phyloP scores from a whole-genome alignment of 805 yeast species.

The Kazachstania viticola region DNA sequence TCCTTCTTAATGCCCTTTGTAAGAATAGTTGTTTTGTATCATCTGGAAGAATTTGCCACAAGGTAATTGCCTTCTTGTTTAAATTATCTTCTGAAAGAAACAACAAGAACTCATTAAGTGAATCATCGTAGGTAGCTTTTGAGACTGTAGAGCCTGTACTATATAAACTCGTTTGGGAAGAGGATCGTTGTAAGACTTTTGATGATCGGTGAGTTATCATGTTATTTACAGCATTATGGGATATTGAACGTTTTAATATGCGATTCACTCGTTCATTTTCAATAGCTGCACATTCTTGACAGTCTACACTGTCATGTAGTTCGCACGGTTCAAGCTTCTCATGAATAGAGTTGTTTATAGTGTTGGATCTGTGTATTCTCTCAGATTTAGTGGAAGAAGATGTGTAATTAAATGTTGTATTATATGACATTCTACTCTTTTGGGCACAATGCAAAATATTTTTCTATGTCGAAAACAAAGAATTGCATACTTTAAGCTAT shows the following conservation, averaged over 20 bases:
- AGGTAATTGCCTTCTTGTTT: neutral
- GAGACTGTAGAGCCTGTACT: slow-evolving; percentile 5
- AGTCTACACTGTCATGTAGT: slow-evolving; percentile 3
- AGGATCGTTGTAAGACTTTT: slow-evolving; percentile 4
- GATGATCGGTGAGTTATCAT: slow-evolving; percentile 3
- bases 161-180: slow-evolving; percentile 9
- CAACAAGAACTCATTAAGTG: slow-evolving; percentile 6
- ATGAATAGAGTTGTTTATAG: slow-evolving; percentile 3
- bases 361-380: too few relatives aligned
- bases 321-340: slow-evolving; percentile 12
- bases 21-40: slow-evolving; percentile 6
- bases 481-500: too few relatives aligned
- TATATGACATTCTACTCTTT: too few relatives aligned
- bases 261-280: slow-evolving; percentile 1
- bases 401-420: too few relatives aligned
- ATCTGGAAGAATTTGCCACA: slow-evolving; percentile 7
- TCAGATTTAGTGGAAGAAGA: too few relatives aligned
- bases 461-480: too few relatives aligned
- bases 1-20: slow-evolving; percentile 2
- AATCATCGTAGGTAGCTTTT: slow-evolving; percentile 2
- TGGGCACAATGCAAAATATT: too few relatives aligned
- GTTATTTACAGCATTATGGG: slow-evolving; percentile 7
- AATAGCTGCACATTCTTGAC: slow-evolving; percentile 2
- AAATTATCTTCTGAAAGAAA: slow-evolving; percentile 2
- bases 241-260: slow-evolving; percentile 7